Base-by-base conservation (phyloP, 441 rosid genomes). In the Populus trichocarpa region DNA sequence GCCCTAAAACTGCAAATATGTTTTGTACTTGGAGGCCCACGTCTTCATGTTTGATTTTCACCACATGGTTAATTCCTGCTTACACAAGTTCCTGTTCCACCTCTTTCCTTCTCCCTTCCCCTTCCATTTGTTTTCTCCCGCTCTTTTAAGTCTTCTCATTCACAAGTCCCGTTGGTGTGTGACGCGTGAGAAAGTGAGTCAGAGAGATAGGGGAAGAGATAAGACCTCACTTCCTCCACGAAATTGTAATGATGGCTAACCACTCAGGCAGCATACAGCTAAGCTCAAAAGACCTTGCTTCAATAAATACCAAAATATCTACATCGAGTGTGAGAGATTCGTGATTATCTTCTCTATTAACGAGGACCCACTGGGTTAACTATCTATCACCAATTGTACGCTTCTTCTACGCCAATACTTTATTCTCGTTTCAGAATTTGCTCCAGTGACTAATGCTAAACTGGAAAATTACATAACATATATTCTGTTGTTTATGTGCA, bases 141-240 rank as follows among this genome's bases (percentile, higher is more conserved):
- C 14, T 8, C 30, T 10, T 6, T n/a, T 4, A 36, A 1, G 71
- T 10, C 33, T 12, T 18, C 5, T 61, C 66, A 3, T 59, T 59
- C 64, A 59, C 64, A 59, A 3, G 64, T 59, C 64, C 22, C 22
- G 64, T 8, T 20, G 20, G 64, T 57, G 64, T 3, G 11, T 4
- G 65, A 61, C 65, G 13, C 25, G 28, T 9, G 6, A 1, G 66
- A 4, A 46, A 4, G 70, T 18, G 36, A 1, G 30, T 25, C 6
- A 7, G 71, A 67, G 26, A 38, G 75, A 74, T 76, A 53, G 57
- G 26, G 74, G 75, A 84, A 82, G 80, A 14, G 90, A 83, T 83
- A 78, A 84, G 90, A 72, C 66, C 36, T 75, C 71, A 69, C 87
- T 57, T 67, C 87, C 79, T 81, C 90, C 90, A 77, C 87, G 71